Base-by-base conservation (phyloP, 176 grass and related monocot species). In the Aegilops longissima region DNA sequence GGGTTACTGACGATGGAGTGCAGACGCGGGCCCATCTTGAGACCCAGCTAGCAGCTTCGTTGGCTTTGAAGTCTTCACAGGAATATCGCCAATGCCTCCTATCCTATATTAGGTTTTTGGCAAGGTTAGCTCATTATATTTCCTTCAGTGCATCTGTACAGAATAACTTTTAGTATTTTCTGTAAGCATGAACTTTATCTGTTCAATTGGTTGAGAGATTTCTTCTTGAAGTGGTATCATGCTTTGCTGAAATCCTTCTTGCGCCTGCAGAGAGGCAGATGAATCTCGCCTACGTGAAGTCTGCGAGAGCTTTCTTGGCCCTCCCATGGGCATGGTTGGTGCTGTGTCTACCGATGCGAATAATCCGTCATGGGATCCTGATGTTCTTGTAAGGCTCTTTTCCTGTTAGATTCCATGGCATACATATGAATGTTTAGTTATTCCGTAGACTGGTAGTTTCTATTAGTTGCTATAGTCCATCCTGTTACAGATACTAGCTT, bases 11-110 rank as follows among this genome's bases (percentile, higher is more conserved):
- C 87, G 97, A 96, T 85, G 92, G 86, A 56, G 88, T 91, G 61
- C 94, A 99, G 77, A 99, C 97, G 30, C 88, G 97, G 1, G 94
- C 90, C 39, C 97, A 99, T 86, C 89, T 99, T 65, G 97, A 99
- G 82, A 93, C 92, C 63, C 97, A 99, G 80, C 83, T 99, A 58
- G 94, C 94, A 70, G 91, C 97, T 54, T 85, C 94, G 20, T 71
- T 99, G 67, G 88, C 90, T 86, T 88, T 99, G 34, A 90, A 96
- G 76, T 99, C 97, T 17, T 89, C 97, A 86, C 89, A 93, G 69
- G 97, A 99, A 77, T 96, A 99, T 78, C 86, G 84, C 58, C 97
- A 99, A 66, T 93, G 92, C 86, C 92, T 99, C 61, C 77, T 99
- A 36, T 93, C 94, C 36, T 99, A 99, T 85, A 85, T 99, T 40